Conservation (phyloP, 2,329 filamentous ascomycete genomes). For the Alternaria brassicae region DNA sequence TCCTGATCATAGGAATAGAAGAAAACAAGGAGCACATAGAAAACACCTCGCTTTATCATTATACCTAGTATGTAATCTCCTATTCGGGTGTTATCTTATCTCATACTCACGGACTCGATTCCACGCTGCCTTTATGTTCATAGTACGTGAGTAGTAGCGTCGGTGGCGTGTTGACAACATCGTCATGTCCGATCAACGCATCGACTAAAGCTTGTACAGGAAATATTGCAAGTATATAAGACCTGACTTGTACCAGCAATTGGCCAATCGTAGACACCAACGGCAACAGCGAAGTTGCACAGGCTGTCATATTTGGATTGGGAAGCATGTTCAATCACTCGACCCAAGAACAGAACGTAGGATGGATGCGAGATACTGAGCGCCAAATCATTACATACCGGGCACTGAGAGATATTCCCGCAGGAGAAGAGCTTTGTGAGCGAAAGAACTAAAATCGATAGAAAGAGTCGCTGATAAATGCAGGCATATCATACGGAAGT, state of each 20-base stretch:
- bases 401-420: constrained; percentile 57
- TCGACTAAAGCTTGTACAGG: not conserved
- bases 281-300: constrained; percentile 49
- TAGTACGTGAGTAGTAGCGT: not conserved
- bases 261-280: constrained; percentile 48
- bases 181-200: not conserved
- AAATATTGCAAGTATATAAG: not conserved
- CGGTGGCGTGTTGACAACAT: not conserved
- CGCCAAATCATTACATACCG: constrained; percentile 58
- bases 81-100: not conserved
- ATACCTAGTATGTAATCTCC: constrained; percentile 59
- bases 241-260: constrained; percentile 46
- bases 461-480: constrained; percentile 15
- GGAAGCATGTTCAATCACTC: constrained; percentile 68
- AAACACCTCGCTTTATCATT: constrained; percentile 62
- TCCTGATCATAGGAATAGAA: constrained; percentile 56
- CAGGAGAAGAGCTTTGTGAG: constrained; percentile 64
- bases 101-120: not conserved
- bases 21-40: constrained; percentile 60
- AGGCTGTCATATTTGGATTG: constrained; percentile 63
- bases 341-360: constrained; percentile 60
- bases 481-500: constrained; percentile 58
- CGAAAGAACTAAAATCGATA: not conserved
- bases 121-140: not conserved
- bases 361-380: constrained; percentile 60